phyloP scores from a whole-genome alignment of 2,329 filamentous ascomycete genomes.

The Exophiala xenobiotica region DNA sequence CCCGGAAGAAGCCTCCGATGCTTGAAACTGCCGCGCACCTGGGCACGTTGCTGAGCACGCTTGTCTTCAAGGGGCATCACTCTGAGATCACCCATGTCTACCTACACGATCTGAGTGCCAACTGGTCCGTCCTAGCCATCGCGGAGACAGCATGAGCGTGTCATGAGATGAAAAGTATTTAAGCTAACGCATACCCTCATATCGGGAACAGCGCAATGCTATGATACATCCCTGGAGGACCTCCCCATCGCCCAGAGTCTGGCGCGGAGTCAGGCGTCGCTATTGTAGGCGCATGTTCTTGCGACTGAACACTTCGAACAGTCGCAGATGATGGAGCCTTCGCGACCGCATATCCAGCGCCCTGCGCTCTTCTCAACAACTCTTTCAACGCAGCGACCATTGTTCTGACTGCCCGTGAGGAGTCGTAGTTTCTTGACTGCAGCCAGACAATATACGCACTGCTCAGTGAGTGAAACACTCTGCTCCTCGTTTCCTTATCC shows the following conservation, averaged over 20 bases:
- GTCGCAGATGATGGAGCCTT: neutral
- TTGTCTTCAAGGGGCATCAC: too few relatives aligned
- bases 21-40: too few relatives aligned
- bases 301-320: neutral
- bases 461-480: constrained; percentile 15
- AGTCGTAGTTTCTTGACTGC: constrained; percentile 15
- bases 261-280: neutral
- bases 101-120: too few relatives aligned
- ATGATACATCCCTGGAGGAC: neutral
- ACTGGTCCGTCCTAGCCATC: too few relatives aligned
- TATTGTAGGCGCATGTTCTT: neutral
- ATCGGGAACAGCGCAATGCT: neutral
- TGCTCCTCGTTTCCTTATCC: neutral
- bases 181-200: neutral
- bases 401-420: constrained; percentile 12
- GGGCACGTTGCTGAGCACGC: too few relatives aligned
- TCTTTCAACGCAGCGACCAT: constrained; percentile 10
- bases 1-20: too few relatives aligned
- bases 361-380: constrained; percentile 12
- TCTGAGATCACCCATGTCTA: too few relatives aligned
- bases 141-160: neutral
- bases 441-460: constrained; percentile 20
- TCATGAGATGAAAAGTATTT: neutral
- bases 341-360: neutral
- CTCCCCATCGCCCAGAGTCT: neutral